Percentiles rank a stretch among this genome's conserved stretches.
These are phyloP conservation scores for Termitomyces sp. DNA, from an alignment of 768 basidiomycete species.

Conservation along the genomic window DNA sequence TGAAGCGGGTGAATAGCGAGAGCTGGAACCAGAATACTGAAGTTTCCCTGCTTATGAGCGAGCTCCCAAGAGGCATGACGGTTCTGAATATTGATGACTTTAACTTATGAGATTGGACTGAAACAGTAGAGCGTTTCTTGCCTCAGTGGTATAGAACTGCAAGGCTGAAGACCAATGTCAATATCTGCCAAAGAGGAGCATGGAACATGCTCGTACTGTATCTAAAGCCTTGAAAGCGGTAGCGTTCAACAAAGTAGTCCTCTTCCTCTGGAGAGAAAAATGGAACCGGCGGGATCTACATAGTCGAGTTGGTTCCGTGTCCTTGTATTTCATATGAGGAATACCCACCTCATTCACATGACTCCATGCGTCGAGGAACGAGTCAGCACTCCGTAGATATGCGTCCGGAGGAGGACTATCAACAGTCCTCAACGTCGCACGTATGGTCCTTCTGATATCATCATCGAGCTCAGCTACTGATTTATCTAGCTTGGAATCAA, in stretches of 20 bases:
- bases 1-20: constrained; percentile 34
- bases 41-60: constrained; percentile 38
- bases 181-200: not conserved
- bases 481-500: constrained; percentile 38
- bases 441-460: constrained; percentile 51
- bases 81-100: constrained; percentile 23
- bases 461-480: constrained; percentile 49
- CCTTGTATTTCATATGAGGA: too few species aligned
- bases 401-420: constrained; percentile 48
- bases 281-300: constrained; percentile 52
- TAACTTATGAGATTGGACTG: not conserved
- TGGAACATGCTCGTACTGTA: constrained; percentile 38
- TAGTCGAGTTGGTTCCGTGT: too few species aligned
- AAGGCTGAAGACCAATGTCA: constrained; percentile 35
- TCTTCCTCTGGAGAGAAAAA: constrained; percentile 60
- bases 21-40: constrained; percentile 36
- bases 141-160: constrained; percentile 58
- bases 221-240: constrained; percentile 48
- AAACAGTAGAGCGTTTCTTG: constrained; percentile 14
- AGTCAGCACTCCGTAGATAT: constrained; percentile 44
- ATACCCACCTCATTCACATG: constrained; percentile 33
- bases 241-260: constrained; percentile 65
- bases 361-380: constrained; percentile 50
- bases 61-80: constrained; percentile 33
- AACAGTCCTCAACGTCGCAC: constrained; percentile 48